Percentiles rank a stretch among this genome's conserved stretches.
These are phyloP conservation scores for Pouteria campechiana DNA, from an alignment of 179 eudicot genomes.

Conservation along the genomic window DNA sequence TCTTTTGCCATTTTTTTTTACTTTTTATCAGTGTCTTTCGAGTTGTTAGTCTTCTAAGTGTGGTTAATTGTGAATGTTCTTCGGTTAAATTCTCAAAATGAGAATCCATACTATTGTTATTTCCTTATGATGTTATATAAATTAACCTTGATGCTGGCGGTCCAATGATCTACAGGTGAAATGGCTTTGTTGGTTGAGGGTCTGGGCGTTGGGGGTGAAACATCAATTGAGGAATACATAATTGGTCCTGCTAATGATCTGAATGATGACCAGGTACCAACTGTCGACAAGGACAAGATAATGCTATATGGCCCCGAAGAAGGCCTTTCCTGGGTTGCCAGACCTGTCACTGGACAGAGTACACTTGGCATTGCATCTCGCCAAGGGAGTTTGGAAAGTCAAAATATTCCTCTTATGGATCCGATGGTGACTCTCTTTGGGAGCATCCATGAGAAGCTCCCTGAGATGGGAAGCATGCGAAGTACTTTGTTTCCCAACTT, in stretches of 20 bases:
- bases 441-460: conserved; percentile 62
- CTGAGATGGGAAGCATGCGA: conserved; percentile 56
- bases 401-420: conserved; percentile 42
- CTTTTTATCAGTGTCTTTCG: too few species aligned
- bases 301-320: conserved; percentile 48
- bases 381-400: conserved; percentile 54
- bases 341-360: conserved; percentile 64
- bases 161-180: conserved; percentile 44
- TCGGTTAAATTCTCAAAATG: too few species aligned
- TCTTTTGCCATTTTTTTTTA: too few species aligned
- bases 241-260: conserved; percentile 44
- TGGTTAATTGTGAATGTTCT: too few species aligned
- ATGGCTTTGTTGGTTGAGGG: conserved; percentile 90
- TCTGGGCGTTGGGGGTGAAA: conserved; percentile 65
- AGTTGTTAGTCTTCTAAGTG: too few species aligned
- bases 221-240: conserved; percentile 67
- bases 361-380: conserved; percentile 41
- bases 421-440: conserved; percentile 75
- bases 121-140: too few species aligned
- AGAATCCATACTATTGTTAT: too few species aligned
- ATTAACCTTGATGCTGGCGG: conserved; percentile 3
- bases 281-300: conserved; percentile 29
- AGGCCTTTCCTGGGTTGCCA: conserved; percentile 73
- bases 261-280: conserved; percentile 25
- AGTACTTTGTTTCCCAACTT: conserved; percentile 48